A percentile compares a stretch with the other conserved stretches of the same genome.
Conservation (phyloP, 2,329 filamentous ascomycete species). For the Fusarium brachygibbosum region DNA sequence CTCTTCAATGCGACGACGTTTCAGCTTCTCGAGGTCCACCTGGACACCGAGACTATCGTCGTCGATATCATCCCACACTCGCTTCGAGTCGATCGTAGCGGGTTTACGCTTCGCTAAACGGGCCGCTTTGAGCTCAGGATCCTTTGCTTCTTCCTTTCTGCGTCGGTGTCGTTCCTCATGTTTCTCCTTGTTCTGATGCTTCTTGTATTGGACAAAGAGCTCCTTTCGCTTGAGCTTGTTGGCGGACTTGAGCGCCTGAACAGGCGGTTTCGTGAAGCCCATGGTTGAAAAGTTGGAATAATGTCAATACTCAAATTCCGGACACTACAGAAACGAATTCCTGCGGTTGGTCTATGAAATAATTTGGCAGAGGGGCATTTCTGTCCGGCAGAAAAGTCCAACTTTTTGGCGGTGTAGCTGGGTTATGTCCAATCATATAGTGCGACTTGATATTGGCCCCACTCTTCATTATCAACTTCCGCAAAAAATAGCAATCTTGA, state of each 20-base stretch:
- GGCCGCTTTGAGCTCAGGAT: slow-evolving; percentile 80
- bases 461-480: slow-evolving; percentile 17
- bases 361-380: slow-evolving; percentile 40
- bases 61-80: slow-evolving; percentile 87
- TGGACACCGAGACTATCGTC: slow-evolving; percentile 68
- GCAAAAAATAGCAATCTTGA: slow-evolving; percentile 35
- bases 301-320: slow-evolving; percentile 7
- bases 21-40: slow-evolving; percentile 72
- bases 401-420: slow-evolving; percentile 56
- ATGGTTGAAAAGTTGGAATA: slow-evolving; percentile 41
- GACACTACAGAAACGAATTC: slow-evolving; percentile 8
- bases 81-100: slow-evolving; percentile 85
- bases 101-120: slow-evolving; percentile 84
- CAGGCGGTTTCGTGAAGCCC: slow-evolving; percentile 54
- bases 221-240: slow-evolving; percentile 87
- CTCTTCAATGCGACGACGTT: slow-evolving; percentile 68
- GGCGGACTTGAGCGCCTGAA: slow-evolving; percentile 62
- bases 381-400: slow-evolving; percentile 44
- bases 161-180: slow-evolving; percentile 82
- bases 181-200: slow-evolving; percentile 77
- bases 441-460: background rate
- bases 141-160: slow-evolving; percentile 86
- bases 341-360: slow-evolving; percentile 19
- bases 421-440: background rate
- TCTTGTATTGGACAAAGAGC: slow-evolving; percentile 85